Evolutionary conservation across 225 moss, liverwort and hornwort genomes (phyloP), one percentile per base, ranked within the genome.

Genomic region (Sphagnum contortum): DNA sequence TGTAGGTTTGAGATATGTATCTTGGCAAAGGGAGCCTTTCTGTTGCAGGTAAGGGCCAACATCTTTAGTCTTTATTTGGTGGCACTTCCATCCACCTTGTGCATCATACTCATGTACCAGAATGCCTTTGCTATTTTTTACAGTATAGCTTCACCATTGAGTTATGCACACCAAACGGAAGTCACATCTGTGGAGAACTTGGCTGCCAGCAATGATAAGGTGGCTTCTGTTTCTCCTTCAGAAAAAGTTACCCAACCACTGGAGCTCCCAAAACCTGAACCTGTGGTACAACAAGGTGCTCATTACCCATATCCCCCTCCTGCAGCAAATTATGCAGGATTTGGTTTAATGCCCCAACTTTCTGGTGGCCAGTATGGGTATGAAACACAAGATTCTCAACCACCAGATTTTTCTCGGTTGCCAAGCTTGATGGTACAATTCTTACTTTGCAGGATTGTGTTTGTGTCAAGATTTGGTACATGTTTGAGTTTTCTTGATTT

Each of bases 261-360:
- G 50, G 93, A 86, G 71, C 63, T 85, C 9, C 61, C 76, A 11
- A 98, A 98, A 63, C 57, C 81, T n/a, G 93, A 93, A 71, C 82
- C 85, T 2, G 66, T 84, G 61, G 70, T 85, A 59, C 92, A 90
- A 67, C 92, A 87, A 59, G 84, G 70, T 5, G 77, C 87, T n/a
- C 88, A 79, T 10, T 93, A 90, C 64, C 83, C 87, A 7, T 80
- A 84, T 54, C 62, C 93, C 74, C 78, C 84, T 45, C 70, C 89
- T 63, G 80, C 87, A 47, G 80, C 93, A 5, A 93, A 76, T 60
- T 91, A 98, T 76, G 78, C 84, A 5, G 89, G 89, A 55, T 98
- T 93, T 68, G 90, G 88, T 57, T 65, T 98, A 56, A 78, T 93
- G 87, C 96, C 91, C 47, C 92, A 92, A 62, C 81, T 93, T 74